Conservation (phyloP, 2,329 filamentous ascomycete species). For the Pezizomycotina sp. region DNA sequence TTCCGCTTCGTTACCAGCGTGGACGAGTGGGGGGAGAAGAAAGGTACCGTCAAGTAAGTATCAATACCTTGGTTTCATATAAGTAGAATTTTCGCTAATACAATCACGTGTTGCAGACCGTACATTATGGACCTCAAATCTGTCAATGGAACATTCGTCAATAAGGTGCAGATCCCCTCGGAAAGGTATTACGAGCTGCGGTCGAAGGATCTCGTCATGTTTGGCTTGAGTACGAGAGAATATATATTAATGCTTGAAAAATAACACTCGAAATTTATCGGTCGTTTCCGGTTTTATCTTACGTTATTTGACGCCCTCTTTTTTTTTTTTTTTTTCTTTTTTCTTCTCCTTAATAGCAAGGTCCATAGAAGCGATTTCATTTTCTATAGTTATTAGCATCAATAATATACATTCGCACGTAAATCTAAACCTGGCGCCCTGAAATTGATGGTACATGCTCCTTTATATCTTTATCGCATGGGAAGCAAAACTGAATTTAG, state of each 20-base stretch:
- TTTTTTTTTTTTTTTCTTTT: too few species aligned
- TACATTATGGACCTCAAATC: conserved; percentile 91
- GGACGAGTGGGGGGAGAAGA: conserved; percentile 73
- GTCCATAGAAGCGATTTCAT: too few species aligned
- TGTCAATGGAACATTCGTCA: conserved; percentile 74
- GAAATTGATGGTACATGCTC: too few species aligned
- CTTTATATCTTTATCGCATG: too few species aligned
- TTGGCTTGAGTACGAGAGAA: conserved; percentile 71
- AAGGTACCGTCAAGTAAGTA: conserved; percentile 47
- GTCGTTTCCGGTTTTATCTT: too few species aligned
- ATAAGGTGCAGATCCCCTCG: conserved; percentile 54
- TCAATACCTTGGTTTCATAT: not conserved
- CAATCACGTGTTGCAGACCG: conserved; percentile 44
- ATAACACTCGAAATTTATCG: conserved; percentile 13
- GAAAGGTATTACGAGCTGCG: conserved; percentile 72
- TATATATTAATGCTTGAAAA: conserved; percentile 78
- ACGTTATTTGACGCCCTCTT: too few species aligned
- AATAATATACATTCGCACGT: too few species aligned
- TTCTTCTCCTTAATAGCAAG: too few species aligned
- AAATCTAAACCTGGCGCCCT: too few species aligned
- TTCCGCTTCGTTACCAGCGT: conserved; percentile 71
- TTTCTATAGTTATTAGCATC: too few species aligned
- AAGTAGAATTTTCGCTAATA: conserved; percentile 1
- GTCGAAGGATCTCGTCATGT: conserved; percentile 75
- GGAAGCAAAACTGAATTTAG: too few species aligned